Conservation (phyloP, 495 filamentous ascomycete species). For the Lepidopterella palustris region DNA sequence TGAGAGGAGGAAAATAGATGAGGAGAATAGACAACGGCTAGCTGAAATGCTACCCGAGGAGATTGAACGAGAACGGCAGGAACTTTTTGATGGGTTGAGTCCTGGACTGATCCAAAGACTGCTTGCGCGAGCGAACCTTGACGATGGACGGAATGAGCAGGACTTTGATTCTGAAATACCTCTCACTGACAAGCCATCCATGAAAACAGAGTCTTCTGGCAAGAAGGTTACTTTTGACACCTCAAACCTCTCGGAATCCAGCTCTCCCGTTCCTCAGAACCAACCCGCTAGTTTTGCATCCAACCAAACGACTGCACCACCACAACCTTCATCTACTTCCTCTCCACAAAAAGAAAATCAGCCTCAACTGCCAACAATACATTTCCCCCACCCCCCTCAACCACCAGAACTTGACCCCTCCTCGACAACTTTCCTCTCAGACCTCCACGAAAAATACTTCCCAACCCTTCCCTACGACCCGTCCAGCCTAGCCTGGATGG, state of each 20-base stretch:
- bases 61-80: conserved; percentile 68
- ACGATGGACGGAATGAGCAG: conserved; percentile 49
- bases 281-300: not conserved
- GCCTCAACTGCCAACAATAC: conserved; percentile 35
- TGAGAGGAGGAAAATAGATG: conserved; percentile 66
- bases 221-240: conserved; percentile 32
- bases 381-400: conserved; percentile 55
- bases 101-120: conserved; percentile 68
- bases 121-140: conserved; percentile 70
- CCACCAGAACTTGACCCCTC: conserved; percentile 72
- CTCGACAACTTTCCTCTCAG: conserved; percentile 71
- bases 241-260: conserved; percentile 2
- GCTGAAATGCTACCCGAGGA: conserved; percentile 74
- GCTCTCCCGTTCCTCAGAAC: not conserved
- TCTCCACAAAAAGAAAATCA: conserved; percentile 33
- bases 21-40: conserved; percentile 70
- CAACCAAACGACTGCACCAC: conserved; percentile 24
- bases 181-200: not conserved
- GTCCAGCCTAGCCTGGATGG: conserved; percentile 83
- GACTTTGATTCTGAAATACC: conserved; percentile 4
- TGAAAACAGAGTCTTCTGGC: not conserved
- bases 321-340: conserved; percentile 35
- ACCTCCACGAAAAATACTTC: conserved; percentile 88
- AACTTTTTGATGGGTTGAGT: conserved; percentile 63
- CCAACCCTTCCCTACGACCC: conserved; percentile 79